Evolutionary conservation across 106 monocot species (phyloP).

Genomic region (Allium cepa): DNA sequence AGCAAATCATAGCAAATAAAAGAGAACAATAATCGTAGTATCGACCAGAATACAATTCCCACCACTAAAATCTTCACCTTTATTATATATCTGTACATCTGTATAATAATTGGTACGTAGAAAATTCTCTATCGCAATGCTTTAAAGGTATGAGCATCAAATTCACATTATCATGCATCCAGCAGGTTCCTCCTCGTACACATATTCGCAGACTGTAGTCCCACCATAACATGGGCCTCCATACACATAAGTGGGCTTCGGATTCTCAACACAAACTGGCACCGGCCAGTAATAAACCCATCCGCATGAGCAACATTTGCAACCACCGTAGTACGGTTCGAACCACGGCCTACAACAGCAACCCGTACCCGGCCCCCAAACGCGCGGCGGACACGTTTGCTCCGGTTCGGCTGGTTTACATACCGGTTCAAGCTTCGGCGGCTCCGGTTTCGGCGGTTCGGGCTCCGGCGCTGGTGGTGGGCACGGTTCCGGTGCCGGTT

Average conservation of each 20-base stretch:
- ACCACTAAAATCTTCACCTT: too few species aligned
- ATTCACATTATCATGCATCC: conserved; percentile 2
- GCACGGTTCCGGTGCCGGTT: not conserved
- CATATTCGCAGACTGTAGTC: conserved; percentile 1
- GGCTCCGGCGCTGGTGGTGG: conserved; percentile 1
- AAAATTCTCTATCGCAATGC: too few species aligned
- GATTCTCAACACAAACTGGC: not conserved
- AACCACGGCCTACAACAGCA: conserved; percentile 31
- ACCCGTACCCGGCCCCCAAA: not conserved
- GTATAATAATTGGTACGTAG: too few species aligned
- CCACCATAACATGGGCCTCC: not conserved
- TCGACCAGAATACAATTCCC: too few species aligned
- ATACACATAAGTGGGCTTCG: not conserved
- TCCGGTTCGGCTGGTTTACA: not conserved
- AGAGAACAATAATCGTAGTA: too few species aligned
- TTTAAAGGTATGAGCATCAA: too few species aligned
- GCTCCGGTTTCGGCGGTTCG: not conserved
- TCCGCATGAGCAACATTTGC: conserved; percentile 30
- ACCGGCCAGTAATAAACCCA: not conserved
- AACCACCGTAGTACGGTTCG: conserved; percentile 29
- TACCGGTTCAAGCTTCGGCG: conserved; percentile 1
- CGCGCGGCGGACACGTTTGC: not conserved
- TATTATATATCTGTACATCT: too few species aligned
- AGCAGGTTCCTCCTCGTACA: conserved; percentile 4
- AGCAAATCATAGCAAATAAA: too few species aligned